Evolutionary conservation across 805 yeast species (phyloP).

Genomic region (Ogataea nitratoaversa): DNA sequence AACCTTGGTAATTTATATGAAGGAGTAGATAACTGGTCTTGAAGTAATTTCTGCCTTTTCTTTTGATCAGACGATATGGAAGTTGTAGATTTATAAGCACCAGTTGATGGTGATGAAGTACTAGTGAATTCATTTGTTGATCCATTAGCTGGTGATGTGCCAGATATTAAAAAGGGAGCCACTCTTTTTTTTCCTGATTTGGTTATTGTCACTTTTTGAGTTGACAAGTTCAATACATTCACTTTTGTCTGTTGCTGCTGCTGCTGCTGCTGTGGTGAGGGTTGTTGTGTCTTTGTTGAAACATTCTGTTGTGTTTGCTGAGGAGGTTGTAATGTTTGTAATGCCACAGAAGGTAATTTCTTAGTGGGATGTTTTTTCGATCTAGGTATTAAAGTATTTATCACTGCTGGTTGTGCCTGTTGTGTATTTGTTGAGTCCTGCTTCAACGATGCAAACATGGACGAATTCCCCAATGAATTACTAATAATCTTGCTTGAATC

Average conservation of each 20-base stretch:
- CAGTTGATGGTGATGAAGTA: slow-evolving; percentile 24
- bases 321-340: slow-evolving; percentile 1
- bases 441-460: no score
- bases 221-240: slow-evolving; percentile 15
- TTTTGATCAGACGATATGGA: slow-evolving; percentile 8
- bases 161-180: slow-evolving; percentile 61
- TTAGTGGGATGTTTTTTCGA: slow-evolving; percentile 30
- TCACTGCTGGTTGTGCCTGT: slow-evolving; percentile 5
- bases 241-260: slow-evolving; percentile 5
- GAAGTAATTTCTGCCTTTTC: slow-evolving; percentile 23
- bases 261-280: slow-evolving; percentile 6
- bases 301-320: slow-evolving; percentile 3
- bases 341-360: slow-evolving; percentile 16
- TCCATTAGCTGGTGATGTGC: slow-evolving; percentile 24
- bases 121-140: not conserved
- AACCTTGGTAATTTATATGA: slow-evolving; percentile 54
- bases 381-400: slow-evolving; percentile 27
- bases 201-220: slow-evolving; percentile 56
- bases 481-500: no score
- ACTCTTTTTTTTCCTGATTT: slow-evolving; percentile 77
- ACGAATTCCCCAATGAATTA: no score
- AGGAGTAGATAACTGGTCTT: slow-evolving; percentile 34
- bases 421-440: no score
- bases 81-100: no score
- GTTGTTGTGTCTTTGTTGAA: no score